Evolutionary conservation across 2,329 filamentous ascomycete species (phyloP).

Genomic region (Aspergillus quadrilineatus): DNA sequence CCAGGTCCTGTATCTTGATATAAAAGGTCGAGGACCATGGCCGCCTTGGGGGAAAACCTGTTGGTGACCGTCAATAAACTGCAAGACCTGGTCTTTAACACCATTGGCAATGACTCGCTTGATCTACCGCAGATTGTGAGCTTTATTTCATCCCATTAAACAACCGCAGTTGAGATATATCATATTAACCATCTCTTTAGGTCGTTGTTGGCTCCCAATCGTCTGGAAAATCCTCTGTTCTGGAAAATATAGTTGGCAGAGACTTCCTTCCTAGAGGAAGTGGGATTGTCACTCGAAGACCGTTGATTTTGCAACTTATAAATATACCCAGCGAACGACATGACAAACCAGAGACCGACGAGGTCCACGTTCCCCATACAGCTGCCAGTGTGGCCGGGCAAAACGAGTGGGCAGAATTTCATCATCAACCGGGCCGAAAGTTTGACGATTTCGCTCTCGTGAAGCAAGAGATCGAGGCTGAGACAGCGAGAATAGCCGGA

Average conservation of each 20-base stretch:
- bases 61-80: slow-evolving; percentile 96
- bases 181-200: slow-evolving; percentile 48
- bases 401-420: slow-evolving; percentile 88
- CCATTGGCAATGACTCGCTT: slow-evolving; percentile 96
- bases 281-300: slow-evolving; percentile 91
- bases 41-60: slow-evolving; percentile 92
- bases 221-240: slow-evolving; percentile 94
- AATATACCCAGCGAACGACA: slow-evolving; percentile 77
- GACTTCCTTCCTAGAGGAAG: slow-evolving; percentile 96
- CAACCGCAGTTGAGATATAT: background rate
- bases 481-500: slow-evolving; percentile 90
- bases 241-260: slow-evolving; percentile 97
- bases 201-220: slow-evolving; percentile 98
- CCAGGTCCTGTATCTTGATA: background rate
- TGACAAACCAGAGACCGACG: slow-evolving; percentile 66
- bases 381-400: slow-evolving; percentile 69
- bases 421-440: slow-evolving; percentile 84
- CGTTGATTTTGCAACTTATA: slow-evolving; percentile 96
- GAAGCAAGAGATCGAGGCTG: slow-evolving; percentile 93
- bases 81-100: slow-evolving; percentile 98
- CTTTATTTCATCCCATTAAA: slow-evolving; percentile 17
- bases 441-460: slow-evolving; percentile 92
- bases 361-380: slow-evolving; percentile 69
- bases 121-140: slow-evolving; percentile 96
- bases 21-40: slow-evolving; percentile 59